Evolutionary conservation across 805 yeast species (phyloP), one percentile per base, ranked within the genome.

Genomic region (Trichomonascus vanleenenianus): DNA sequence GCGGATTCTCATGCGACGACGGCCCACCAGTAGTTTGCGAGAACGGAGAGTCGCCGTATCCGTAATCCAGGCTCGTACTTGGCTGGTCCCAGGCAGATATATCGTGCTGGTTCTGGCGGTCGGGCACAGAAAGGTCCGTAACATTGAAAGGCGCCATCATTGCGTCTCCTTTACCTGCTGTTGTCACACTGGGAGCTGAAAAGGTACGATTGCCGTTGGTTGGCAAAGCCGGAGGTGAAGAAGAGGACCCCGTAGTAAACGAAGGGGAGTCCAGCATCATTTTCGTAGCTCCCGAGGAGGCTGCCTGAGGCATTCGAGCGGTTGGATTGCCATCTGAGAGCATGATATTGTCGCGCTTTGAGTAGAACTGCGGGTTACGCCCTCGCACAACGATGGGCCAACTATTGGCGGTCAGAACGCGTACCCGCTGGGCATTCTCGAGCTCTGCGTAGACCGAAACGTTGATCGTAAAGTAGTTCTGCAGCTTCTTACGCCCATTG

Each of bases 341-440:
- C 42, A 70, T 54, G 16, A 75, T 59, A 53, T 76, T 80, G 41
- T 74, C 72, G 46, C 78, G 61, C 46, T 74, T 76, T 30, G 70
- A 68, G 53, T 77, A 78, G 50, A 78, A 78, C n/a, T 76, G 68
- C 2, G 83, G 83, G 52, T 78, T 78, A 43, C 83, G 59, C 2
- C 83, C 83, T 50, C 83, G 60, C 7, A 78, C 83, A 11, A 75
- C 74, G 2, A 78, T 72, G 1, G 79, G 79, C 30, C 70, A 53
- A 0, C 70, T 61, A 33, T 53, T 50, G n/a, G 64, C 49, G 2
- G 40, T 46, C 16, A 52, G 50, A 3, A 50, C 16, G 25, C 48
- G 41, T 7, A 51, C 50, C 8, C 55, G 47, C 44, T 54, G 53
- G 10, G 54, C 53, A 37, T 56, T 56, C 36, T 56, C 61, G 27